phyloP scores from a whole-genome alignment of 2,329 filamentous ascomycete species.

The Colletotrichum spinosum region DNA sequence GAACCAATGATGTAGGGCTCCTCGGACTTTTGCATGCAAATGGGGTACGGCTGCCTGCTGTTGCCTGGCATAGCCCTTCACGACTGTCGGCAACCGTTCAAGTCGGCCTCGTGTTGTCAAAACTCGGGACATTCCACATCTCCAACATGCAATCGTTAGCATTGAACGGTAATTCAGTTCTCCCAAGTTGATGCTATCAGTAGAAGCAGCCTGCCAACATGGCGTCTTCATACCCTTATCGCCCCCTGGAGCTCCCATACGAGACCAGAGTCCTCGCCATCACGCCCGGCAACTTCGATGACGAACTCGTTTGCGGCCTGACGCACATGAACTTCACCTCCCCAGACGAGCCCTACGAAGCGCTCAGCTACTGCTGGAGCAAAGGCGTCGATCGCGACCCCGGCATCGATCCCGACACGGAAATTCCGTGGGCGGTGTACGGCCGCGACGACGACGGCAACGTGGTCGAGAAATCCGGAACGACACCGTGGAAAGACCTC shows the following conservation, averaged over 20 bases:
- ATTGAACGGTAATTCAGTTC: too few relatives aligned
- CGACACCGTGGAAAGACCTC: slow-evolving; percentile 33
- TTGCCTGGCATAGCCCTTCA: too few relatives aligned
- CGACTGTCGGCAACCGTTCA: too few relatives aligned
- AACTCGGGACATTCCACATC: too few relatives aligned
- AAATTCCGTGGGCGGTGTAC: slow-evolving; percentile 21
- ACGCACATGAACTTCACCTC: slow-evolving; percentile 12
- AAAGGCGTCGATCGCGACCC: slow-evolving; percentile 13
- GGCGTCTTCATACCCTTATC: slow-evolving; percentile 16
- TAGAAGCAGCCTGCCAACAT: too few relatives aligned
- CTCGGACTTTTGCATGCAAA: too few relatives aligned
- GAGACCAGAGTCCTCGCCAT: slow-evolving; percentile 33
- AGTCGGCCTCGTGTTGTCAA: too few relatives aligned
- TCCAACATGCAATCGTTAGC: too few relatives aligned
- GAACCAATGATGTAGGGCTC: too few relatives aligned
- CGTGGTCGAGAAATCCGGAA: neutral
- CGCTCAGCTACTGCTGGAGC: slow-evolving; percentile 42
- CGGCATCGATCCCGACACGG: slow-evolving; percentile 2
- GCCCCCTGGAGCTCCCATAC: slow-evolving; percentile 14
- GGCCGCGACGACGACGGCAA: slow-evolving; percentile 14
- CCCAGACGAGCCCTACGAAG: slow-evolving; percentile 37
- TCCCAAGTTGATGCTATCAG: too few relatives aligned
- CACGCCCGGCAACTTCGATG: slow-evolving; percentile 18
- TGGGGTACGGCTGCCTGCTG: too few relatives aligned
- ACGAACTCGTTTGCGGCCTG: slow-evolving; percentile 17